Evolutionary conservation across 2,329 filamentous ascomycete genomes (phyloP).

Genomic region (Basipetospora sp.): DNA sequence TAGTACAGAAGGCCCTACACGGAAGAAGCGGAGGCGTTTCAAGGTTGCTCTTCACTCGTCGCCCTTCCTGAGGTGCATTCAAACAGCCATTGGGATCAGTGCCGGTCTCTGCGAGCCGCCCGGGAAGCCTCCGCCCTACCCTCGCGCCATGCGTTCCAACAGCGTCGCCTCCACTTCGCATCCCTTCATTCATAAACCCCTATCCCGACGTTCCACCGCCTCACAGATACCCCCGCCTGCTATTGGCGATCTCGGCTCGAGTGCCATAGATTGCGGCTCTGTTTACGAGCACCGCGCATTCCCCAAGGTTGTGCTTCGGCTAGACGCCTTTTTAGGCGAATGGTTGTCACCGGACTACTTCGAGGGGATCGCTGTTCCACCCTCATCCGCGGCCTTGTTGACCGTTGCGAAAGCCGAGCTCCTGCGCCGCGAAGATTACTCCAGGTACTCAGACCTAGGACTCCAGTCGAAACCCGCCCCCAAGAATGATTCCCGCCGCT

Average conservation of each 20-base stretch:
- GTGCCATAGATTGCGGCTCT: background rate
- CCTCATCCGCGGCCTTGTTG: slow-evolving; percentile 73
- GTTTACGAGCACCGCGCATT: slow-evolving; percentile 16
- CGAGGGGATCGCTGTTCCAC: slow-evolving; percentile 78
- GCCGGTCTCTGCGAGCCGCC: slow-evolving; percentile 49
- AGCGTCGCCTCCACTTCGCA: slow-evolving; percentile 2
- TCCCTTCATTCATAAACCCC: background rate
- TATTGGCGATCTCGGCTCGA: no score
- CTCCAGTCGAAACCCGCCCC: slow-evolving; percentile 21
- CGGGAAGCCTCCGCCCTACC: slow-evolving; percentile 15
- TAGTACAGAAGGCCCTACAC: slow-evolving; percentile 2
- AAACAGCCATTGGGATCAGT: slow-evolving; percentile 48
- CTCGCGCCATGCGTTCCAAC: slow-evolving; percentile 8
- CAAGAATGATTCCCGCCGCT: slow-evolving; percentile 12
- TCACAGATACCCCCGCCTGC: slow-evolving; percentile 19
- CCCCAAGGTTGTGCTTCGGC: slow-evolving; percentile 51
- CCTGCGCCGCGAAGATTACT: slow-evolving; percentile 58
- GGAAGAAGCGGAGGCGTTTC: slow-evolving; percentile 33
- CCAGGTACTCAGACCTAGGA: slow-evolving; percentile 23
- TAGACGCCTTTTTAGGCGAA: slow-evolving; percentile 88
- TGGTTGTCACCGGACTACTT: slow-evolving; percentile 93
- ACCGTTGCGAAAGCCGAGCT: slow-evolving; percentile 78
- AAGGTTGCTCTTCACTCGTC: slow-evolving; percentile 80
- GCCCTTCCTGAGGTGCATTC: slow-evolving; percentile 75
- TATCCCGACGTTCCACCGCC: slow-evolving; percentile 10